phyloP scores from a whole-genome alignment of 805 yeast genomes.

The Naumovozyma castellii region DNA sequence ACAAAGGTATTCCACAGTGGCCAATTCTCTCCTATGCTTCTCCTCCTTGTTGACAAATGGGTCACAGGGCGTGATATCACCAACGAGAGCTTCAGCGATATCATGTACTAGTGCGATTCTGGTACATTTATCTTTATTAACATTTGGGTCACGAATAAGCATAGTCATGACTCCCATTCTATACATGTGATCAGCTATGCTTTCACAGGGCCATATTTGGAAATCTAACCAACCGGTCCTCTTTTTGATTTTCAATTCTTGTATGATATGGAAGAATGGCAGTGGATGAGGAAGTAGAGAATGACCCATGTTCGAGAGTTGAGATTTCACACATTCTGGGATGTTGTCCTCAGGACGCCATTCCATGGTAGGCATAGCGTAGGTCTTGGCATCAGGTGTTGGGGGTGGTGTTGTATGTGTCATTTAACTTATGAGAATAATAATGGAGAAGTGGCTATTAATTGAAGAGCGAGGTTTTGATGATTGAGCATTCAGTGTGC shows the following conservation, averaged over 20 bases:
- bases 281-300: conserved; percentile 22
- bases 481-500: neutral
- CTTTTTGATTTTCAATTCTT: conserved; percentile 63
- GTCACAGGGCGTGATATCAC: conserved; percentile 86
- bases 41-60: conserved; percentile 56
- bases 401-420: neutral
- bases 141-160: conserved; percentile 44
- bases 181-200: conserved; percentile 92
- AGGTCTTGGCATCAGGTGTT: neutral
- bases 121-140: conserved; percentile 61
- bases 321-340: conserved; percentile 26
- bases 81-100: conserved; percentile 88
- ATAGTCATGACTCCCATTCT: conserved; percentile 79
- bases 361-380: neutral
- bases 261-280: conserved; percentile 55
- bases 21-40: conserved; percentile 73
- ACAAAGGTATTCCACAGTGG: conserved; percentile 58
- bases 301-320: neutral
- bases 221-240: conserved; percentile 94
- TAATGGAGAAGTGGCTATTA: neutral
- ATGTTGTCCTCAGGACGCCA: conserved; percentile 41
- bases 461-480: neutral
- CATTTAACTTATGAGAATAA: neutral
- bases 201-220: conserved; percentile 37
- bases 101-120: conserved; percentile 88